Evolutionary conservation across 345 rosid genomes (phyloP).

Genomic region (Bretschneidera sinensis): DNA sequence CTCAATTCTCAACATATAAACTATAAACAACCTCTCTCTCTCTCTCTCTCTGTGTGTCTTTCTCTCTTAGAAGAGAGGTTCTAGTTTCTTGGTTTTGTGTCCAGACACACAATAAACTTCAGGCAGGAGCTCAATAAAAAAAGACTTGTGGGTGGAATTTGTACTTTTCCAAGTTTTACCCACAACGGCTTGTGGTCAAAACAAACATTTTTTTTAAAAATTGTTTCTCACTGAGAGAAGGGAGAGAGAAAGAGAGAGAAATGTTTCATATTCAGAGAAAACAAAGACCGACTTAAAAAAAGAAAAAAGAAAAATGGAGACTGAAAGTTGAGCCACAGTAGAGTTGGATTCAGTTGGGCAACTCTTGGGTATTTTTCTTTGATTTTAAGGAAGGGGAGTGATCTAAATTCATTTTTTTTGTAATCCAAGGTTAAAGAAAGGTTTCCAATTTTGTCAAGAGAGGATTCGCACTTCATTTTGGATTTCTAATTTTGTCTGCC

Average conservation of each 20-base stretch:
- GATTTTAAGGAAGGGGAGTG: constrained; percentile 10
- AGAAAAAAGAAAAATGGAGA: no score
- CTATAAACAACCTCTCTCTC: no score
- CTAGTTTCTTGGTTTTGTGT: constrained; percentile 29
- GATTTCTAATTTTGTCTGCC: no score
- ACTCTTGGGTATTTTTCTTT: not conserved
- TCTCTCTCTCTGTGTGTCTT: constrained; percentile 4
- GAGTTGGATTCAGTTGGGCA: not conserved
- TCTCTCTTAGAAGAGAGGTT: no score
- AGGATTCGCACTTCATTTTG: no score
- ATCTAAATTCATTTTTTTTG: no score
- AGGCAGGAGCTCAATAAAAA: constrained; percentile 43
- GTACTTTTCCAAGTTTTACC: constrained; percentile 19
- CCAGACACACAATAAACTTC: constrained; percentile 37
- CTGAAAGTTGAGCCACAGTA: not conserved
- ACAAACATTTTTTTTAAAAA: not conserved
- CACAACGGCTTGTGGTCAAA: constrained; percentile 21
- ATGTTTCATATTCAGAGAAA: not conserved
- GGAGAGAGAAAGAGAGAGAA: not conserved
- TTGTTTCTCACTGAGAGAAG: not conserved
- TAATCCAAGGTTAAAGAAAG: no score
- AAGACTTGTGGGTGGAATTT: constrained; percentile 20
- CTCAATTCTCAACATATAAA: constrained; percentile 32
- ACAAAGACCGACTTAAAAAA: no score
- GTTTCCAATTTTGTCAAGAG: no score